These are phyloP conservation scores for Phytopythium chamaehyphon DNA, from an alignment of 352 stramenopile species.

Conservation along the genomic window DNA sequence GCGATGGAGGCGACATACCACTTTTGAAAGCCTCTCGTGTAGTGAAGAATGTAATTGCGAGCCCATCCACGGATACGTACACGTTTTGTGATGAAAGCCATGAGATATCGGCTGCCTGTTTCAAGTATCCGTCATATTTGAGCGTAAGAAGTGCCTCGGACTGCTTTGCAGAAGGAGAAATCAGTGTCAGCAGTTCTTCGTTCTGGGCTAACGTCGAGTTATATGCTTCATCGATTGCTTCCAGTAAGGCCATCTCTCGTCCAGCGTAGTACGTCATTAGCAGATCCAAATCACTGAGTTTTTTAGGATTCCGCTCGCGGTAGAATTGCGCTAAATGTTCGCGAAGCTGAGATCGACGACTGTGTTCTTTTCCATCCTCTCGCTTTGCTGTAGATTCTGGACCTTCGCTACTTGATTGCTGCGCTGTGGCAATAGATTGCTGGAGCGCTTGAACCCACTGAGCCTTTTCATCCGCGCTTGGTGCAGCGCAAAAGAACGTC, in stretches of 20 bases:
- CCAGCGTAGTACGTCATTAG: constrained; percentile 39
- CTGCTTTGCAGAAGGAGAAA: constrained; percentile 27
- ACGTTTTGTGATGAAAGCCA: constrained; percentile 37
- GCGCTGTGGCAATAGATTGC: constrained; percentile 36
- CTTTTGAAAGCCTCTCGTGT: constrained; percentile 58
- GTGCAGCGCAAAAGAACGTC: constrained; percentile 71
- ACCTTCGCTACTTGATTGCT: constrained; percentile 6
- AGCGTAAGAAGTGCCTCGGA: constrained; percentile 24
- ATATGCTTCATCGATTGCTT: constrained; percentile 48
- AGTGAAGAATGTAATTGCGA: constrained; percentile 48
- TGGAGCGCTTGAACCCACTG: constrained; percentile 63
- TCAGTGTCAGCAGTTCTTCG: constrained; percentile 23
- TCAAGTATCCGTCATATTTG: constrained; percentile 35
- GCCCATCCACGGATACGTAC: constrained; percentile 40
- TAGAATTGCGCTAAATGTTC: constrained; percentile 50
- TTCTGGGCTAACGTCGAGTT: constrained; percentile 25
- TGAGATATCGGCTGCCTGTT: constrained; percentile 21
- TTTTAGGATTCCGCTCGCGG: constrained; percentile 44
- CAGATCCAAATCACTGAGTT: constrained; percentile 44
- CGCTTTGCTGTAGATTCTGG: neutral
- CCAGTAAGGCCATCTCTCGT: constrained; percentile 38
- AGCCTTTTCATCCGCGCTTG: constrained; percentile 41
- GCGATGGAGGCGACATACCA: constrained; percentile 10
- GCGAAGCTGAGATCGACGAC: constrained; percentile 16
- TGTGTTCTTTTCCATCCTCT: constrained; percentile 16